Base-by-base conservation (phyloP, 257 asterid genomes). In the Solanum raphanifolium region DNA sequence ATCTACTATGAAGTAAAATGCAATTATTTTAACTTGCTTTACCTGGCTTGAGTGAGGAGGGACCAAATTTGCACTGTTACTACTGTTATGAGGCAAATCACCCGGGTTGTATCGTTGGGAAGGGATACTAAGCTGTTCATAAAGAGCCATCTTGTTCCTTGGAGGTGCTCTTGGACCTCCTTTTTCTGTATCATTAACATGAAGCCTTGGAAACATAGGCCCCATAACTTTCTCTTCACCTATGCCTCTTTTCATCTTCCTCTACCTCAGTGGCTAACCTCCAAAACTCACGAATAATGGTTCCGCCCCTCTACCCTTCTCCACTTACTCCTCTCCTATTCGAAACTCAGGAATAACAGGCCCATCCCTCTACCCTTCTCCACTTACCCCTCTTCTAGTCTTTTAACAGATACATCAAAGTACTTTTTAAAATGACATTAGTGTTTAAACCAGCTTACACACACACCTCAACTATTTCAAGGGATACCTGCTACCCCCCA, bases 111-210 rank as follows among this genome's bases (percentile, higher is more conserved):
- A 93, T 88, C 95, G 92, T 88, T 93, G 98, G 39, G 97, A 95
- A 88, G 98, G 98, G 86, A 97, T 95, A 87, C 98, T 94, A 27
- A 97, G 94, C 90, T 97, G 99, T 90, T 97, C 99, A 69, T 95
- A 97, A 9, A 97, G 93, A 73, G 99, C 99, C 99, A 97, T 97
- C 96, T 95, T 97, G 88, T 97, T 97, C 89, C 99, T 95, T 68
- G 99, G 99, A 84, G 99, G 99, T 41, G 99, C 99, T 92, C 98
- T 93, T 66, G 99, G 99, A 90, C 98, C 98, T 91, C 99, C 98
- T 87, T 95, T 96, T 74, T 94, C 98, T 6, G 98, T 89, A 91
- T 95, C 98, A 90, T 94, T 97, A 32, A 97, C 95, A 91, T 97
- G 95, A 92, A 97, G 96, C 94, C 99, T 94, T 29, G 99, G 98